Base-by-base conservation (phyloP, 208 protist genomes). In the Porcisia hertigi region DNA sequence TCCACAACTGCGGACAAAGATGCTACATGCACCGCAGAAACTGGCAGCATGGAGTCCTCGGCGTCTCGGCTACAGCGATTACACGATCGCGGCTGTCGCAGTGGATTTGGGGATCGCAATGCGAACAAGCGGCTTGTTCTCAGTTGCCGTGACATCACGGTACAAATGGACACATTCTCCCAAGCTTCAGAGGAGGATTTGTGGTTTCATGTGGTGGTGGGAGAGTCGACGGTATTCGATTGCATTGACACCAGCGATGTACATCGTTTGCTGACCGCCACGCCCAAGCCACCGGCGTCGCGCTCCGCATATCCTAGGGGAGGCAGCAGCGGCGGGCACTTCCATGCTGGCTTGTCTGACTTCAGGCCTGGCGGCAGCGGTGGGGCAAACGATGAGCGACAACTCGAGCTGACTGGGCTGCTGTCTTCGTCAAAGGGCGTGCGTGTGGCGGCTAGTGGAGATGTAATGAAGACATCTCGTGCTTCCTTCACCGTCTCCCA, bases 211-310 rank as follows among this genome's bases (percentile, higher is more conserved):
- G 54, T 89, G 6, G 73, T 85, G 36, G 79, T 89, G 9, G 77
- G 79, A 34, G 85, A 89, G 76, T 78, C 70, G 3, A 86, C 86
- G 12, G 80, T 92, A 0, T 80, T 88, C 54, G 88, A 92, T 74
- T 89, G 88, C 81, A 89, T 92, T 67, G 80, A 83, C 71, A 79
- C 71, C 67, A 92, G 88, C 59, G 75, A 82, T 41, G 85, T 92
- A 30, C 78, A 80, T 55, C 84, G 82, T 20, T 67, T 92, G 25
- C 74, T 92, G 23, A 88, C 86, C 73, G 73, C 79, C 43, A 84
- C 88, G 16, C 80, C 86, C 23, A 72, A 76, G 25, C 71, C 52
- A 0, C 70, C 78, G 20, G 55, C 62, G 36, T 49, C 57, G 49
- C 49, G 12, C 9, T 43, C 49, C 36, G 63, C 43, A 16, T 59